Evolutionary conservation across 352 stramenopile genomes (phyloP).

Genomic region (Globisporangium alternatum): DNA sequence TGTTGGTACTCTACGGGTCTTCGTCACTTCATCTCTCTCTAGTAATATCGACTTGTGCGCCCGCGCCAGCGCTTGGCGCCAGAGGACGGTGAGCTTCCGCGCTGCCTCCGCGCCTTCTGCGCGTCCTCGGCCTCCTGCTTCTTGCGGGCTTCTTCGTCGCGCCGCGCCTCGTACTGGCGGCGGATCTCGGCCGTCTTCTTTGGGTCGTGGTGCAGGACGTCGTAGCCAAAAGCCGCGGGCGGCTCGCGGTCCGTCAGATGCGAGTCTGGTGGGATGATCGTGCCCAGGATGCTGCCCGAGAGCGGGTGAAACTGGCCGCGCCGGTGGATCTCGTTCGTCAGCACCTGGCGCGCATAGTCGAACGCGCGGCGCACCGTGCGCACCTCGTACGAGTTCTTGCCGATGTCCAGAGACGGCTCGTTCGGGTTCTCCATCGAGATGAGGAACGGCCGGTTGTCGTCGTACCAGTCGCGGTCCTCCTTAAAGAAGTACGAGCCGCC

Average conservation of each 20-base stretch:
- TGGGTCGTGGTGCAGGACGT: constrained; percentile 67
- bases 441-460: constrained; percentile 74
- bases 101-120: constrained; percentile 25
- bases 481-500: constrained; percentile 94
- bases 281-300: constrained; percentile 66
- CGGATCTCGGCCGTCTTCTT: constrained; percentile 63
- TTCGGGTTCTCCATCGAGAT: constrained; percentile 95
- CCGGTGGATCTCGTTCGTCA: constrained; percentile 70
- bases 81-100: constrained; percentile 27
- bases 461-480: constrained; percentile 67
- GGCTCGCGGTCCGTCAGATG: constrained; percentile 57
- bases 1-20: not conserved
- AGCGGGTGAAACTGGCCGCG: constrained; percentile 64
- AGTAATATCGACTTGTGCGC: constrained; percentile 38
- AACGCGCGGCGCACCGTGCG: constrained; percentile 89
- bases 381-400: constrained; percentile 92
- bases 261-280: constrained; percentile 69
- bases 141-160: constrained; percentile 56
- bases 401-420: constrained; percentile 90
- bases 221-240: constrained; percentile 61
- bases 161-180: constrained; percentile 58
- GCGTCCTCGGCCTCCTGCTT: constrained; percentile 32
- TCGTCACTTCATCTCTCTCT: constrained; percentile 8
- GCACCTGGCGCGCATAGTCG: constrained; percentile 75
- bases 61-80: constrained; percentile 65